A percentile compares a stretch with the other conserved stretches of the same genome.
phyloP scores from a whole-genome alignment of 2,329 filamentous ascomycete species.

The Xylaria sp. region DNA sequence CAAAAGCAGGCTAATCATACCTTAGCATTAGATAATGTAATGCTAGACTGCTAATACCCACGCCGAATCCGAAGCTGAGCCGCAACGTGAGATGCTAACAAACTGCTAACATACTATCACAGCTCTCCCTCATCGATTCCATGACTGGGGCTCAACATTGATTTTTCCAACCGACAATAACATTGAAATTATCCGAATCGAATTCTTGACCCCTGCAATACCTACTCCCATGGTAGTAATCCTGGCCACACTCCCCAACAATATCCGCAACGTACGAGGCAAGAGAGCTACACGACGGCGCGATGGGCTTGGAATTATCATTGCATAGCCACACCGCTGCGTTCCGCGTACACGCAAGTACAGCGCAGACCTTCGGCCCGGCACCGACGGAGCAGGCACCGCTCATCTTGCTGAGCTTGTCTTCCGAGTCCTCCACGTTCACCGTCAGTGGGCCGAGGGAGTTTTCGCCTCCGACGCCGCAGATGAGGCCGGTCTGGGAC shows the following conservation, averaged over 20 bases:
- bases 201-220: conserved; percentile 29
- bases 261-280: conserved; percentile 36
- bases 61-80: neutral
- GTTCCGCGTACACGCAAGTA: conserved; percentile 25
- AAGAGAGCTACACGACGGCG: conserved; percentile 20
- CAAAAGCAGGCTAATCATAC: neutral
- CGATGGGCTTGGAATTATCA: conserved; percentile 22
- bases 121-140: neutral
- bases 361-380: conserved; percentile 27
- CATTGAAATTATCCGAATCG: conserved; percentile 31
- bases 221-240: neutral
- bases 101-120: neutral
- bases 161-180: conserved; percentile 24
- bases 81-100: neutral
- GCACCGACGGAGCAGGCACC: conserved; percentile 7
- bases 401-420: conserved; percentile 1
- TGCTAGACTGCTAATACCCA: conserved; percentile 1
- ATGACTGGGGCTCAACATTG: conserved; percentile 3
- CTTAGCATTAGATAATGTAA: neutral
- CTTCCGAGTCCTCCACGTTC: neutral
- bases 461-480: conserved; percentile 19
- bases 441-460: neutral
- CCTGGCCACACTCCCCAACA: conserved; percentile 9
- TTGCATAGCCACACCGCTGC: conserved; percentile 40
- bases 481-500: conserved; percentile 17